phyloP scores from a whole-genome alignment of 495 filamentous ascomycete genomes.

The Talaromyces nanjingensis region DNA sequence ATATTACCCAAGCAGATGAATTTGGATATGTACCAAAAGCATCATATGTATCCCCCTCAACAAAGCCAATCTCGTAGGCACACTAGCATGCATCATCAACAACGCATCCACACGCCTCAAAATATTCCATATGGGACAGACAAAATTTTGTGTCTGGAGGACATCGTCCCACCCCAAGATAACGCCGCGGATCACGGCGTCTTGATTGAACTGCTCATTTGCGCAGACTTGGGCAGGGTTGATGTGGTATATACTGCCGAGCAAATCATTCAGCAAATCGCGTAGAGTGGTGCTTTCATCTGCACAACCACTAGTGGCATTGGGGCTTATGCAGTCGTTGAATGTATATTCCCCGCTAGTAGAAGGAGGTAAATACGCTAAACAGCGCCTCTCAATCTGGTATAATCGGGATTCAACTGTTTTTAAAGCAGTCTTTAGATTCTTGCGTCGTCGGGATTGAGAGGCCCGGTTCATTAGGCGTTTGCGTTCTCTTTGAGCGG shows the following conservation, averaged over 20 bases:
- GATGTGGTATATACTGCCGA: background rate
- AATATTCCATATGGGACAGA: conserved; percentile 6
- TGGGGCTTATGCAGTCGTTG: background rate
- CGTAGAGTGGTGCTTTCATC: background rate
- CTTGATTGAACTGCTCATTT: conserved; percentile 1
- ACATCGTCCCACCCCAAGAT: background rate
- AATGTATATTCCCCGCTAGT: background rate
- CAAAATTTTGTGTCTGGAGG: background rate
- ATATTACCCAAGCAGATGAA: background rate
- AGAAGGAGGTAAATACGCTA: background rate
- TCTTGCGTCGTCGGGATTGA: background rate
- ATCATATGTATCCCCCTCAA: background rate
- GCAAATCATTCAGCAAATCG: background rate
- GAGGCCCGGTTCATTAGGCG: conserved; percentile 2
- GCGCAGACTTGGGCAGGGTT: background rate
- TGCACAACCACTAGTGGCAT: background rate
- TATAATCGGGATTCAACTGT: background rate
- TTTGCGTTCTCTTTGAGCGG: background rate
- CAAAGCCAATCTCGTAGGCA: background rate
- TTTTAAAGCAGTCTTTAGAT: background rate
- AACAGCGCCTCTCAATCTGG: background rate
- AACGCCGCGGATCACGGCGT: background rate
- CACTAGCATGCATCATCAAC: background rate
- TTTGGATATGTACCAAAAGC: background rate
- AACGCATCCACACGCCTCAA: conserved; percentile 1